Evolutionary conservation across 73 alveolate genomes (phyloP).

Genomic region (Blepharisma japonicum): DNA sequence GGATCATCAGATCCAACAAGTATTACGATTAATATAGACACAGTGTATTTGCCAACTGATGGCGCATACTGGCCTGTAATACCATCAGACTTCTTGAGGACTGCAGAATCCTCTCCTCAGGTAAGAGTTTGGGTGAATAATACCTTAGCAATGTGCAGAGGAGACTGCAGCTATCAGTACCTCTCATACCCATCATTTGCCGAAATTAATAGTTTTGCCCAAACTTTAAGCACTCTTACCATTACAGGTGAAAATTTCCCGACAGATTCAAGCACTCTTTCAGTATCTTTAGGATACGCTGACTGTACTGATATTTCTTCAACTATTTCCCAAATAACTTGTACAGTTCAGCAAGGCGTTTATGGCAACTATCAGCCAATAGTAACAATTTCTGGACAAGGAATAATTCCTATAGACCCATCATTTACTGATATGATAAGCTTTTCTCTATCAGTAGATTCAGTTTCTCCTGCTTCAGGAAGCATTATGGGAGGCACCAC

Average conservation of each 20-base stretch:
- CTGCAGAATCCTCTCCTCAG: not conserved
- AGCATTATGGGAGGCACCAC: slow-evolving; percentile 45
- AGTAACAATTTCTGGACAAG: too few relatives aligned
- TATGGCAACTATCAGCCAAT: too few relatives aligned
- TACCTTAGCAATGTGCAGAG: not conserved
- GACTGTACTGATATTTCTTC: not conserved
- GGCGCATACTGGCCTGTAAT: not conserved
- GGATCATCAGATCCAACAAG: not conserved
- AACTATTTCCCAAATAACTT: not conserved
- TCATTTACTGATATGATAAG: too few relatives aligned
- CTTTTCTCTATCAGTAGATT: slow-evolving; percentile 8
- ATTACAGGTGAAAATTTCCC: not conserved
- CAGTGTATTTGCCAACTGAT: not conserved
- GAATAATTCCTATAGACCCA: too few relatives aligned
- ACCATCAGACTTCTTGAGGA: slow-evolving; percentile 18
- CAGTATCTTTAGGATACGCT: not conserved
- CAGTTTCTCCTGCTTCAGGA: slow-evolving; percentile 46
- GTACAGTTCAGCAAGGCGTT: not conserved
- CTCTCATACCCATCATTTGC: not conserved
- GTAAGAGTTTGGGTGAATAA: not conserved
- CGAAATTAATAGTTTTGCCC: not conserved
- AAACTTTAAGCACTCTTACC: not conserved
- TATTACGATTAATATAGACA: not conserved
- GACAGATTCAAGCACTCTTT: not conserved
- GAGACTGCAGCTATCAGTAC: not conserved